Base-by-base conservation (phyloP, 768 basidiomycete species). In the Lentinula sp. region DNA sequence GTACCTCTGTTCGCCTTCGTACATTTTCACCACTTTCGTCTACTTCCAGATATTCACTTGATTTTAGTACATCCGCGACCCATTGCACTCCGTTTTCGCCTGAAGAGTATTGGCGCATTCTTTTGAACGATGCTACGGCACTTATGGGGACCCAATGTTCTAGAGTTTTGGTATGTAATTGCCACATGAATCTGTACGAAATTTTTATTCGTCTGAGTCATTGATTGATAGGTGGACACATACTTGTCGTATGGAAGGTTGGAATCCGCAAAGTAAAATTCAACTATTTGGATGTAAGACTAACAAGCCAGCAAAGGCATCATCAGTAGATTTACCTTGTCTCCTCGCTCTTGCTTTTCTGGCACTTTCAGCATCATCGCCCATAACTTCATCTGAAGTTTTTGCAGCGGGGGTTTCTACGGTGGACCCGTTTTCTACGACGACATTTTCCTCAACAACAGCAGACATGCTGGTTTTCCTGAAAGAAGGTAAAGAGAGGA, bases 251-350 rank as follows among this genome's bases (percentile, higher is more conserved):
- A 94, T 1, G 95, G 95, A 57, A 98, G 83, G 74, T 98, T 97
- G n/a, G 93, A 83, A 73, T 96, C 94, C 56, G 91, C 91, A 74
- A 98, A 95, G 79, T 98, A 97, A 74, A 97, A 98, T 71, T 95
- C 91, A 68, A 96, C 95, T 97, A 49, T 23, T 39, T 48, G 56
- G 37, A 35, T 13, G n/a, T 58, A 32, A 45, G 41, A 28, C 43
- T 3, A 4, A 6, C 13, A 28, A 16, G 9, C 23, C 13, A 10
- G 10, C 28, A 46, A 37, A 32, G 35, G 32, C 18, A 4, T 23
- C 15, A 37, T 10, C 20, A n/a, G 12, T 23, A 16, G 16, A 52
- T 15, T 13, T 20, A 59, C 59, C 50, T 52, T 60, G 59, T 60
- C 59, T 60, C 50, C 48, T 52, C 6, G 59, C 59, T 41, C 59